These are phyloP conservation scores for Solanum pimpinellifolium DNA, from an alignment of 257 asterid genomes.

Conservation along the genomic window DNA sequence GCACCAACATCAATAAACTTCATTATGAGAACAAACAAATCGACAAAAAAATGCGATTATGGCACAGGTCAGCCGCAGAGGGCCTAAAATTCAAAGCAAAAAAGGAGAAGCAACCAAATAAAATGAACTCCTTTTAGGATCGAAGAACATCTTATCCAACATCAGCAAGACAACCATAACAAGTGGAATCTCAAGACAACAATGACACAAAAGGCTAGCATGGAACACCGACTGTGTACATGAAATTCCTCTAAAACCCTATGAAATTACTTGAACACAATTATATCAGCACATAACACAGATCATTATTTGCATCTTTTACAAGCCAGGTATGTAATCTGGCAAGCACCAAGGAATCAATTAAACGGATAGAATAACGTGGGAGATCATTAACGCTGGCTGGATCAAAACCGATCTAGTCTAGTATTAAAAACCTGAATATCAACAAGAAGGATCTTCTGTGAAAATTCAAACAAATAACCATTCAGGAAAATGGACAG, in stretches of 20 bases:
- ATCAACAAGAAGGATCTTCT: neutral
- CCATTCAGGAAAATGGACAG: neutral
- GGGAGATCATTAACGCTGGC: neutral
- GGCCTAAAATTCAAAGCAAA: neutral
- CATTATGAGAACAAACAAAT: neutral
- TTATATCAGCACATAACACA: neutral
- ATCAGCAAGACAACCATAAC: neutral
- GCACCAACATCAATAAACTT: neutral
- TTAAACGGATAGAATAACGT: neutral
- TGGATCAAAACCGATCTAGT: neutral
- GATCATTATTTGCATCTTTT: neutral
- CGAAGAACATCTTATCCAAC: neutral
- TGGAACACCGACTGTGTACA: neutral
- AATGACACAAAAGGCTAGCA: neutral
- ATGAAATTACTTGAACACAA: neutral
- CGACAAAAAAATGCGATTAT: neutral
- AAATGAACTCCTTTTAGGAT: neutral
- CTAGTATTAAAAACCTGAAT: neutral
- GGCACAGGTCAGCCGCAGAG: neutral
- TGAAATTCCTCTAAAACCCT: neutral
- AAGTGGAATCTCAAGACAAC: neutral
- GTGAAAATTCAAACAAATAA: neutral
- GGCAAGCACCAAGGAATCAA: neutral
- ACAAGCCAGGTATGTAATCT: neutral
- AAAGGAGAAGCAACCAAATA: neutral